A percentile compares a stretch with the other conserved stretches of the same genome.
phyloP scores from a whole-genome alignment of 164 flowering plant genomes.

The Cinnamomum micranthum region DNA sequence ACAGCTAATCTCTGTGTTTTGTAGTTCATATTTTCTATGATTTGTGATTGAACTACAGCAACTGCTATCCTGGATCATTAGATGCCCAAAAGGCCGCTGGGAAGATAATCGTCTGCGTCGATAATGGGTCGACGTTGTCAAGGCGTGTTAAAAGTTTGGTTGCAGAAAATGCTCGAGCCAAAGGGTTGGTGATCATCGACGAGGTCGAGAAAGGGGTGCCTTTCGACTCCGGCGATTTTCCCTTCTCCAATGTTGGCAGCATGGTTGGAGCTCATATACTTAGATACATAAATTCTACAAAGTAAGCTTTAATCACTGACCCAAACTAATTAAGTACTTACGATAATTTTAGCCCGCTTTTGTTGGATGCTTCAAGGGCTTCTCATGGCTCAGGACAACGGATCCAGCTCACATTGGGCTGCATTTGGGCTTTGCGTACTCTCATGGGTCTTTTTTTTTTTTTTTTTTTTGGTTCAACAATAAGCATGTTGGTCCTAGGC shows the following conservation, averaged over 20 bases:
- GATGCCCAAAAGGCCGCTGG: constrained; percentile 50
- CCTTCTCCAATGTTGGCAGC: constrained; percentile 51
- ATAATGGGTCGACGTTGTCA: constrained; percentile 28
- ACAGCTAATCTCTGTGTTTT: background rate
- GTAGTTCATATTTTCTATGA: background rate
- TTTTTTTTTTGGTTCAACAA: background rate
- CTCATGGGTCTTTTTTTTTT: no score
- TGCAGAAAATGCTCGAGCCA: constrained; percentile 55
- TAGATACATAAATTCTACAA: constrained; percentile 59
- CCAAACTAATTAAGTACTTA: background rate
- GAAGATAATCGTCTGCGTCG: constrained; percentile 58
- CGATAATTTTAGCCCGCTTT: background rate
- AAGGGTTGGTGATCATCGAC: constrained; percentile 55
- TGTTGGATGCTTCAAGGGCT: no score
- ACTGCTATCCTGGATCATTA: constrained; percentile 76
- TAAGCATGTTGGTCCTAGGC: background rate
- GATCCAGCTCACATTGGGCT: no score
- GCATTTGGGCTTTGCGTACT: no score
- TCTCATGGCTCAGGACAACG: no score
- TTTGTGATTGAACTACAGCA: constrained; percentile 35
- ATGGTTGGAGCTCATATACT: constrained; percentile 48
- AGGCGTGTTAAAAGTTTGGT: constrained; percentile 58
- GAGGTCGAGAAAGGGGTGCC: constrained; percentile 38
- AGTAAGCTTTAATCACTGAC: constrained; percentile 29
- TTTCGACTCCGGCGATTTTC: constrained; percentile 59